A percentile compares a stretch with the other conserved stretches of the same genome.
These are phyloP conservation scores for Phyllosticta citribraziliensis DNA, from an alignment of 2,329 filamentous ascomycete genomes.

Conservation along the genomic window DNA sequence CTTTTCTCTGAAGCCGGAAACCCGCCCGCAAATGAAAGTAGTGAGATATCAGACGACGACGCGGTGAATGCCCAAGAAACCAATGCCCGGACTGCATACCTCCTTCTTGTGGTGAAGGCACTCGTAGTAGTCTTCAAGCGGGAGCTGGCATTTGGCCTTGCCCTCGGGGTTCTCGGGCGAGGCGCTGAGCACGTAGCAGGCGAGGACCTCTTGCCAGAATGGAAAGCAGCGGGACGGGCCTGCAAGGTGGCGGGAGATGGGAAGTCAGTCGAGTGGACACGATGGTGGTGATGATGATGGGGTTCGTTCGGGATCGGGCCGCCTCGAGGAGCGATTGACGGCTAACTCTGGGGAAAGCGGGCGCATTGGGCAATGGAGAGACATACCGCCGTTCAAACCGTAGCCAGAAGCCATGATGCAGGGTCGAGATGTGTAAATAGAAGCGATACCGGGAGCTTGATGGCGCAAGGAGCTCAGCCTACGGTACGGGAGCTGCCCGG, in stretches of 20 bases:
- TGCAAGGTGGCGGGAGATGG: conserved; percentile 20
- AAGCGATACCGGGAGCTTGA: not conserved
- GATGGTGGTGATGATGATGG: not conserved
- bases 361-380: conserved; percentile 1
- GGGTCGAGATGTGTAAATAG: not conserved
- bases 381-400: conserved; percentile 69
- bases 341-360: conserved; percentile 4
- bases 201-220: conserved; percentile 98
- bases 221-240: conserved; percentile 82
- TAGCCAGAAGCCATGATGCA: conserved; percentile 68
- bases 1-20: not conserved
- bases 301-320: not conserved
- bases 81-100: conserved; percentile 45
- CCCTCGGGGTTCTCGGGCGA: conserved; percentile 76
- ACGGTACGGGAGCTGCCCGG: conserved; percentile 1
- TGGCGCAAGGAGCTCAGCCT: not conserved
- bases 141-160: conserved; percentile 77
- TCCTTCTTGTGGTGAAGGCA: conserved; percentile 99
- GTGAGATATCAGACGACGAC: not conserved
- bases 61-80: not conserved
- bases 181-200: conserved; percentile 93
- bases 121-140: conserved; percentile 95
- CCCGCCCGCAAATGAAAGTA: not conserved
- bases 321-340: conserved; percentile 12
- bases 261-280: not conserved